Evolutionary conservation across 2,329 filamentous ascomycete genomes (phyloP).

Genomic region (Pseudogymnoascus sp.): DNA sequence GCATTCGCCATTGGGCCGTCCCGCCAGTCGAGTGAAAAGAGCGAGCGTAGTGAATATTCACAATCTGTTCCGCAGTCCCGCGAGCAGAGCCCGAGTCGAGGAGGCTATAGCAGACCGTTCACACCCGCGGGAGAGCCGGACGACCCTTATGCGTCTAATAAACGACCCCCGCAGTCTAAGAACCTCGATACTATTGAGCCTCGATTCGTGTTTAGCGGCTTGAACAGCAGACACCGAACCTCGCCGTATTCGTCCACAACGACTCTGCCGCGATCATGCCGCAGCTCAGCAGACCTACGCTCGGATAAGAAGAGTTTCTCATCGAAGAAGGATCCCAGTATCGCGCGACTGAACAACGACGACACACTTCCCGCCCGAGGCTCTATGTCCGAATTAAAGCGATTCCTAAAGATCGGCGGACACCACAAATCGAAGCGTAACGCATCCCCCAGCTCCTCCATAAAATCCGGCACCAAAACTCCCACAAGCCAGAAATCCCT

Average conservation of each 20-base stretch:
- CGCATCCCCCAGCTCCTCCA: constrained; percentile 51
- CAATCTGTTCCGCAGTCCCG: constrained; percentile 51
- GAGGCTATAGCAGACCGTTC: constrained; percentile 62
- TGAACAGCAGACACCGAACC: constrained; percentile 60
- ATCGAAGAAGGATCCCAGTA: constrained; percentile 11
- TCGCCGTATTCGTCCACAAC: constrained; percentile 47
- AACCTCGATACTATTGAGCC: constrained; percentile 64
- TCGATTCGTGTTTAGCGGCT: constrained; percentile 66
- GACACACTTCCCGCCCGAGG: constrained; percentile 52
- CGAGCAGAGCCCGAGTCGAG: constrained; percentile 57
- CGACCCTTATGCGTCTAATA: constrained; percentile 80
- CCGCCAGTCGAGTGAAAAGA: neutral
- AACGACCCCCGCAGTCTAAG: constrained; percentile 60
- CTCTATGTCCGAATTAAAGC: constrained; percentile 90
- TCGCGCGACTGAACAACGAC: constrained; percentile 37
- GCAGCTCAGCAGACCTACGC: constrained; percentile 31
- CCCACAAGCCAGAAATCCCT: constrained; percentile 40
- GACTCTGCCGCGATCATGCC: constrained; percentile 38
- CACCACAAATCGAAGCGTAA: constrained; percentile 56
- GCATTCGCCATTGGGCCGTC: constrained; percentile 27
- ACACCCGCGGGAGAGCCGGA: constrained; percentile 73
- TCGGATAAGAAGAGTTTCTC: constrained; percentile 40
- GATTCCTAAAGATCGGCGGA: constrained; percentile 83
- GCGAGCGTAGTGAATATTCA: constrained; percentile 23
- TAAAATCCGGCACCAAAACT: constrained; percentile 42